A percentile compares a stretch with the other conserved stretches of the same genome.
Evolutionary conservation across 441 rosid genomes (phyloP).

Genomic region (Bocquillonia castaneifolia): DNA sequence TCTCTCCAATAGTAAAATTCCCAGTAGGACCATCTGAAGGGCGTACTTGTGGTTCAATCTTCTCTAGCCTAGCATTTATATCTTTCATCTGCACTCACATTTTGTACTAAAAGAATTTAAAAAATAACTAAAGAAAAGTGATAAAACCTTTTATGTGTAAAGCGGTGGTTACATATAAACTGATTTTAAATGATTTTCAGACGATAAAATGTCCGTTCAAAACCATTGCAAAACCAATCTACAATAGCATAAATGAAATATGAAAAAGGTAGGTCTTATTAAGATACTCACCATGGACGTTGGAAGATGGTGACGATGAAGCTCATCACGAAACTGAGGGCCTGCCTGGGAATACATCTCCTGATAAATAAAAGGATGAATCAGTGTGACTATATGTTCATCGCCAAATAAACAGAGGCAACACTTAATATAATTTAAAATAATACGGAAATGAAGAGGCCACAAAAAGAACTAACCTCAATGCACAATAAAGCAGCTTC

Average conservation of each 20-base stretch:
- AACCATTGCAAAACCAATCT: not conserved
- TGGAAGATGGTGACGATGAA: slow-evolving; percentile 88
- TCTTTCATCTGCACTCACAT: slow-evolving; percentile 66
- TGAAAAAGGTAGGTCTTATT: not conserved
- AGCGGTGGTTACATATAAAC: slow-evolving; percentile 2
- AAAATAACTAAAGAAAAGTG: not conserved
- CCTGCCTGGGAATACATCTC: slow-evolving; percentile 93
- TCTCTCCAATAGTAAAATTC: slow-evolving; percentile 50
- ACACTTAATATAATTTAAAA: not conserved
- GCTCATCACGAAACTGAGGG: slow-evolving; percentile 91
- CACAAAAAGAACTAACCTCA: slow-evolving; percentile 49
- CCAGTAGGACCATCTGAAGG: slow-evolving; percentile 53
- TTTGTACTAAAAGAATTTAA: slow-evolving; percentile 8
- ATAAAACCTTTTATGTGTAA: slow-evolving; percentile 7
- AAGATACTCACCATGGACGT: slow-evolving; percentile 62
- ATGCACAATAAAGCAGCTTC: slow-evolving; percentile 92
- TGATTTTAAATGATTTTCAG: slow-evolving; percentile 8
- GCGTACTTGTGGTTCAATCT: slow-evolving; percentile 68
- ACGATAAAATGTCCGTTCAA: slow-evolving; percentile 7
- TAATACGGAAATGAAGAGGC: not conserved
- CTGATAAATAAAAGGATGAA: slow-evolving; percentile 39
- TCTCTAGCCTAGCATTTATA: slow-evolving; percentile 92
- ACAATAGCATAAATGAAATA: slow-evolving; percentile 1
- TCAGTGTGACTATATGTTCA: slow-evolving; percentile 17
- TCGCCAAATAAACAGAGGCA: not conserved